Evolutionary conservation across 2,329 filamentous ascomycete genomes (phyloP), one percentile per base, ranked within the genome.

Genomic region (Pestalotiopsis sp.): DNA sequence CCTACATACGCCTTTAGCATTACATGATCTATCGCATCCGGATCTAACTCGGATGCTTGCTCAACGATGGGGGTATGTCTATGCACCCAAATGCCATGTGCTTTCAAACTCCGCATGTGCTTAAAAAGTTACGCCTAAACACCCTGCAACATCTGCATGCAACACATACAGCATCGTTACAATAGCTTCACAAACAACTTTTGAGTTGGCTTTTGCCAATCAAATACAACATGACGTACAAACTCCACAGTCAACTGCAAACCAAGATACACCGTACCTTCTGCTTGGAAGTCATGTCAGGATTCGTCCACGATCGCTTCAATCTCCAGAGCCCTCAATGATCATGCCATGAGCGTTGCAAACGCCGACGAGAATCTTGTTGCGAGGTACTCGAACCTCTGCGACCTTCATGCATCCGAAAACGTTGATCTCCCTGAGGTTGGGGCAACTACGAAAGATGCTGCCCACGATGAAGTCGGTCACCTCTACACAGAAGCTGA

Each of bases 401-500:
- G 73, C 80, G 25, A 83, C 79, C 74, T 87, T 88, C 85, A 91
- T 90, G 78, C 89, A 90, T 13, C 89, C 89, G 80, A 90, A 91
- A 0, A 91, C 87, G 62, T 89, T 89, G 62, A 91, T 78, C 73
- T 87, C 85, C 71, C 83, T 84, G 68, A 91, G 78, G 41, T 83
- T 86, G 0, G 91, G 91, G 71, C 91, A 93, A 64, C 83, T 82
- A 23, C 86, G 83, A 80, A 93, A 93, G 68, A 93, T 87, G 68
- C 82, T 84, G 0, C 88, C 88, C 3, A 93, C 82, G 1, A 92
- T 81, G 66, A 88, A 86, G 72, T 92, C 91, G 20, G 89, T 90
- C 4, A 93, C 87, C 38, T 88, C 82, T 68, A 90, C 89, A 72
- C 90, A 92, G 78, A 97, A 97, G 66, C 91, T 93, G 58, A 96